Percentiles rank a stretch among this genome's conserved stretches.
Evolutionary conservation across 2,329 filamentous ascomycete genomes (phyloP).

Genomic region (Colletotrichum filicis): DNA sequence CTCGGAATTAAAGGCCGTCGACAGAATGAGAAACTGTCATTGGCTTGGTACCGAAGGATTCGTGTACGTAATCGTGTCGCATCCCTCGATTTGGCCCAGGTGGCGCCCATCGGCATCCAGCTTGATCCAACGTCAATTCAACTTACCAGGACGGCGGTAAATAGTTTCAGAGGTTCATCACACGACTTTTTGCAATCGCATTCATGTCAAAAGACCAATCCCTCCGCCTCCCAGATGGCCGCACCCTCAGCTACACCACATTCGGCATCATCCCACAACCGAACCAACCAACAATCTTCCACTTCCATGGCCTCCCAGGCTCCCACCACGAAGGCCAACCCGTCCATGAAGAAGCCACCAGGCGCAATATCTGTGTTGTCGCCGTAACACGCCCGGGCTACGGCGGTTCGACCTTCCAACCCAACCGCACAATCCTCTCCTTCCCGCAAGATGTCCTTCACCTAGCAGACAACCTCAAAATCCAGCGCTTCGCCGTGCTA

Average conservation of each 20-base stretch:
- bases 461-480: slow-evolving; percentile 41
- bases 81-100: background rate
- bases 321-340: slow-evolving; percentile 50
- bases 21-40: background rate
- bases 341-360: slow-evolving; percentile 40
- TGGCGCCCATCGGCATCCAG: background rate
- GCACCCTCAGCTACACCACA: slow-evolving; percentile 51
- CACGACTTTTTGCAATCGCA: too few species aligned
- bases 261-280: slow-evolving; percentile 43
- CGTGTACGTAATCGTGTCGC: background rate
- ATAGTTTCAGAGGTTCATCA: background rate
- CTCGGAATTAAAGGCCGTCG: background rate
- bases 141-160: background rate
- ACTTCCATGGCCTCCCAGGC: slow-evolving; percentile 55
- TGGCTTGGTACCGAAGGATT: background rate
- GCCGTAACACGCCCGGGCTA: slow-evolving; percentile 54
- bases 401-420: slow-evolving; percentile 51
- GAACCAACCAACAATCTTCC: slow-evolving; percentile 45
- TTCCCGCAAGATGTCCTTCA: slow-evolving; percentile 46
- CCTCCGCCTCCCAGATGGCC: slow-evolving; percentile 49
- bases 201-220: background rate
- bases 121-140: background rate
- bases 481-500: slow-evolving; percentile 45
- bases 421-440: slow-evolving; percentile 44
- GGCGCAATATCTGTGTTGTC: slow-evolving; percentile 46